Percentiles rank a stretch among this genome's conserved stretches.
These are phyloP conservation scores for Rhodamnia argentea DNA, from an alignment of 345 rosid genomes.

Conservation along the genomic window DNA sequence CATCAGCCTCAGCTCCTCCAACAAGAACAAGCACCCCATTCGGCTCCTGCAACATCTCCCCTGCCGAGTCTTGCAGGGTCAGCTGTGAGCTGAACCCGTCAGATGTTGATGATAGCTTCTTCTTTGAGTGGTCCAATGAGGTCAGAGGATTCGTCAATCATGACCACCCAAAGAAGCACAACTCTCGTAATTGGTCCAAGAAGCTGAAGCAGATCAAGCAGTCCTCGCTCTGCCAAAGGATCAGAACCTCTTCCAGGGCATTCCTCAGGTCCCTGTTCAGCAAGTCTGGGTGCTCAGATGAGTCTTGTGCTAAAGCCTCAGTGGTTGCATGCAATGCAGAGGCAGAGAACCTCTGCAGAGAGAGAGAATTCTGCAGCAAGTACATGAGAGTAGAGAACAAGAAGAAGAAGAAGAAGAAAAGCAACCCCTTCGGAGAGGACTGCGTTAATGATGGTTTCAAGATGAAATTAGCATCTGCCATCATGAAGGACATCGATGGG, in stretches of 20 bases:
- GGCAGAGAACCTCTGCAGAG: background rate
- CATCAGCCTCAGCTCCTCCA: conserved; percentile 5
- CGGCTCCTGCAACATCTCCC: conserved; percentile 35
- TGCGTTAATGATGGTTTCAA: background rate
- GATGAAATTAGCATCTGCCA: background rate
- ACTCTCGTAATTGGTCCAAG: conserved; percentile 16
- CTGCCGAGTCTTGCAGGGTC: conserved; percentile 47
- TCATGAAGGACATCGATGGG: conserved; percentile 10
- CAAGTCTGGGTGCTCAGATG: conserved; percentile 49
- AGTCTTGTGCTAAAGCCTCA: conserved; percentile 22
- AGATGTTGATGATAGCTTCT: conserved; percentile 20
- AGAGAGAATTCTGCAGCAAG: conserved; percentile 1
- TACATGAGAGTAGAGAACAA: conserved; percentile 10
- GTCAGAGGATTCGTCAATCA: conserved; percentile 25
- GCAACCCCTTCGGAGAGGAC: background rate
- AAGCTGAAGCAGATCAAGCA: conserved; percentile 49
- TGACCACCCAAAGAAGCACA: conserved; percentile 15
- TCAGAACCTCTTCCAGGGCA: conserved; percentile 57
- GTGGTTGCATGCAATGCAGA: conserved; percentile 12
- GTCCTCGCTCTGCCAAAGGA: conserved; percentile 43
- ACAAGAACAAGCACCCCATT: conserved; percentile 7
- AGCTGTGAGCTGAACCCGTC: conserved; percentile 36
- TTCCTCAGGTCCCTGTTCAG: conserved; percentile 53
- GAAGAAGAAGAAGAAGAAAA: conserved; percentile 24
- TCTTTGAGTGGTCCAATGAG: conserved; percentile 53